Evolutionary conservation across 2,329 filamentous ascomycete species (phyloP).

Genomic region (Didymella keratinophila): DNA sequence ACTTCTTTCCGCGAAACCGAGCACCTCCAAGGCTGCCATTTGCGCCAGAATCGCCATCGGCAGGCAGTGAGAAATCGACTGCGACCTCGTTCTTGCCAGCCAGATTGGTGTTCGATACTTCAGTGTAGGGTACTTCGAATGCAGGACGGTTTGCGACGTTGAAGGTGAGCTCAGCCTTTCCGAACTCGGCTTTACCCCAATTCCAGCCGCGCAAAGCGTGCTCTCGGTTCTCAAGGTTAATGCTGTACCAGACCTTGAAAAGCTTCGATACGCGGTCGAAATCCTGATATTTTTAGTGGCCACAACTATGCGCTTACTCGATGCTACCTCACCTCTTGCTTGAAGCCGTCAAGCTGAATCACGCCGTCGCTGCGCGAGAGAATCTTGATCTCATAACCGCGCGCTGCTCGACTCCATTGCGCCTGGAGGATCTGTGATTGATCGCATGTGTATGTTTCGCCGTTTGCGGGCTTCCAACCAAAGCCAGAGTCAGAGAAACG

Average conservation of each 20-base stretch:
- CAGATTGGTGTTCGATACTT: constrained; percentile 97
- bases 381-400: constrained; percentile 93
- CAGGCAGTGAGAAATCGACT: constrained; percentile 85
- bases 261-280: constrained; percentile 88
- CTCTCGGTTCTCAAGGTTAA: constrained; percentile 89
- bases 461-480: constrained; percentile 90
- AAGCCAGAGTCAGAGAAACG: constrained; percentile 93
- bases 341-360: constrained; percentile 93
- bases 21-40: constrained; percentile 79
- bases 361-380: constrained; percentile 83
- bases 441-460: constrained; percentile 93
- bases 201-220: constrained; percentile 98
- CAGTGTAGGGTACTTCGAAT: constrained; percentile 96
- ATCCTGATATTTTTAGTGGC: constrained; percentile 63
- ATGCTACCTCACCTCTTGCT: constrained; percentile 70
- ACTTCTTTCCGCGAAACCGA: constrained; percentile 82
- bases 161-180: constrained; percentile 92
- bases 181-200: constrained; percentile 98
- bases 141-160: constrained; percentile 96
- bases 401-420: constrained; percentile 93
- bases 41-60: constrained; percentile 74
- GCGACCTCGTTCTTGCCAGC: constrained; percentile 98
- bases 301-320: neutral
- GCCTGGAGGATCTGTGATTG: constrained; percentile 82
- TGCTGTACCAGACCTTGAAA: constrained; percentile 98